Conservation (phyloP, 1,284 basidiomycete genomes). For the Thecaphora thlaspeos region DNA sequence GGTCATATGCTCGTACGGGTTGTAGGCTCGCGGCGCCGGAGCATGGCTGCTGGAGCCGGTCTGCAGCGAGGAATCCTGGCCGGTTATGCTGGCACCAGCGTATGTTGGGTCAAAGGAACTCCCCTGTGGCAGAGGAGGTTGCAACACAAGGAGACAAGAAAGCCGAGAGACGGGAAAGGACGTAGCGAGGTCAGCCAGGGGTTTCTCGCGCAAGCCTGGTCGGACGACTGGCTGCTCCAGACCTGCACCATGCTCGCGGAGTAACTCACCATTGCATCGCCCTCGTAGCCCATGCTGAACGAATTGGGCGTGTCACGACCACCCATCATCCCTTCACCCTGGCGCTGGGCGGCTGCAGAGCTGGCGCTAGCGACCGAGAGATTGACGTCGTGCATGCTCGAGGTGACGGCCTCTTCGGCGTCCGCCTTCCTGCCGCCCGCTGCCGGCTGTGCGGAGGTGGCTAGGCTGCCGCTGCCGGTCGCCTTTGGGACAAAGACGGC, state of each 20-base stretch:
- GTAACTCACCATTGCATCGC: constrained; percentile 9
- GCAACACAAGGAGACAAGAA: too few relatives aligned
- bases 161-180: too few relatives aligned
- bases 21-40: constrained; percentile 24
- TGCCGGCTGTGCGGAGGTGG: constrained; percentile 12
- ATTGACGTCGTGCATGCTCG: constrained; percentile 15
- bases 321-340: constrained; percentile 5
- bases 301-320: constrained; percentile 18
- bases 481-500: constrained; percentile 50
- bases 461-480: constrained; percentile 22
- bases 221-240: too few relatives aligned
- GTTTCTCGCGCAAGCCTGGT: too few relatives aligned
- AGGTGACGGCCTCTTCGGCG: constrained; percentile 13
- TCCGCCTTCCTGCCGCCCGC: constrained; percentile 5
- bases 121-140: too few relatives aligned
- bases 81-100: too few relatives aligned
- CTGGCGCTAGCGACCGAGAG: constrained; percentile 11
- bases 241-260: too few relatives aligned
- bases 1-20: constrained; percentile 48
- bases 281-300: constrained; percentile 10
- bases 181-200: too few relatives aligned
- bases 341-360: constrained; percentile 2
- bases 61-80: too few relatives aligned
- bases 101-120: constrained; percentile 2
- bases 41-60: constrained; percentile 6